Base-by-base conservation (phyloP, 176 grass and related monocot species). In the Rhipidocladum racemiflorum region DNA sequence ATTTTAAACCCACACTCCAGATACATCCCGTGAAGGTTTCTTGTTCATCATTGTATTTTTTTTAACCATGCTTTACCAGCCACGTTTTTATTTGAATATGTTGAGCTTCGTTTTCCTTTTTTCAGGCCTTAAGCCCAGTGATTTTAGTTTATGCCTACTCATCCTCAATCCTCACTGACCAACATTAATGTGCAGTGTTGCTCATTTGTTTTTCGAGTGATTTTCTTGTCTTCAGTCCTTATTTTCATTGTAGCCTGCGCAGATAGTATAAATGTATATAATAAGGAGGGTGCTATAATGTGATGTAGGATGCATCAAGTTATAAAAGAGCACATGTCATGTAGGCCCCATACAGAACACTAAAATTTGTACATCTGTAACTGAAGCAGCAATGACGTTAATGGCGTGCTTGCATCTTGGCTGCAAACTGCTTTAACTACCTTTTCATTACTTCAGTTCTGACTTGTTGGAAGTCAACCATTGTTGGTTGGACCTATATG, bases 391-490 rank as follows among this genome's bases (percentile, higher is more conserved):
- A 76, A 18, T 61, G 53, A 14, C 20, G 46, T 4, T 45, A 71
- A 57, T 35, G 35, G 5, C 36, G 65, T 16, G 8, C 51, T 34
- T 83, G 25, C 56, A 60, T 27, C 17, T 13, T 61, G 30, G 36
- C 5, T 43, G 63, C 20, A 59, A 81, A 38, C 27, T 85, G 24
- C 43, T 68, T 50, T 74, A 57, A 69, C 20, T 61, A 34, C 42
- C 20, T 77, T 82, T 61, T 24, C 24, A 64, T 17, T 76, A 83
- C 55, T 63, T 54, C 13, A 44, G 61, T 84, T 75, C 61, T 48
- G 17, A 50, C 42, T 28, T 60, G 12, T 35, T 45, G 46, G 46
- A 49, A 62, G 16, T 28, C 50, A 61, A 43, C 16, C 0, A 32
- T 55, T 65, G 45, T 61, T 32, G 10, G 14, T 70, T 70, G 16